These are phyloP conservation scores for Boletus semigastroideus DNA, from an alignment of 1,284 basidiomycete species.

Conservation along the genomic window DNA sequence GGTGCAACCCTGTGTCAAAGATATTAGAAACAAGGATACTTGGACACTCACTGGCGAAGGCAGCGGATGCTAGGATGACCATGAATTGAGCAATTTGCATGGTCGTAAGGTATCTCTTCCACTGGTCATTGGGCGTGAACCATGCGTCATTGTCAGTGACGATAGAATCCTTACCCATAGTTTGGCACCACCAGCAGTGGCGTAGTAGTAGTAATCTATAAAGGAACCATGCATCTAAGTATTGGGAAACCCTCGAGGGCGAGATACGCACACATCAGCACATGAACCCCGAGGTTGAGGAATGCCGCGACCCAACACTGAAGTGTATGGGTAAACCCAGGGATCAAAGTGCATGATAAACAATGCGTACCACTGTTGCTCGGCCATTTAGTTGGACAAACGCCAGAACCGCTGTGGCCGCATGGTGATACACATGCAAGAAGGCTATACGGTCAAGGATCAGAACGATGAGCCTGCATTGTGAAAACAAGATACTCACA, in stretches of 20 bases:
- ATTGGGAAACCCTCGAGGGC: conserved; percentile 1
- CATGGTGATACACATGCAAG: conserved; percentile 97
- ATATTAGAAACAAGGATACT: not conserved
- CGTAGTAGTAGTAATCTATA: conserved; percentile 93
- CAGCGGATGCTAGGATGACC: conserved; percentile 60
- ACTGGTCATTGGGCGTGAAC: conserved; percentile 43
- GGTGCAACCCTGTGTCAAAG: not conserved
- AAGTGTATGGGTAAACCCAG: conserved; percentile 1
- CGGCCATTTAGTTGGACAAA: conserved; percentile 90
- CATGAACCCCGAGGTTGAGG: conserved; percentile 92
- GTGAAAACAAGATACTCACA: conserved; percentile 46
- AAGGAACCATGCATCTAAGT: conserved; percentile 3
- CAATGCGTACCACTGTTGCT: conserved; percentile 70
- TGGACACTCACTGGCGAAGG: conserved; percentile 12
- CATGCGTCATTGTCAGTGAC: conserved; percentile 1
- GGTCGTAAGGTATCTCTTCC: conserved; percentile 92
- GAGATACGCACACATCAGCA: conserved; percentile 84
- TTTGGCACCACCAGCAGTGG: conserved; percentile 87
- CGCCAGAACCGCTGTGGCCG: conserved; percentile 90
- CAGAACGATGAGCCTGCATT: not conserved
- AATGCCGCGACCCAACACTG: conserved; percentile 93
- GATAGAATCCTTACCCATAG: conserved; percentile 69
- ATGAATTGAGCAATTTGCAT: conserved; percentile 95
- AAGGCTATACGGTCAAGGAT: conserved; percentile 58
- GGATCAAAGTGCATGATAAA: not conserved